phyloP scores from a whole-genome alignment of 2,329 filamentous ascomycete species.

The Didymella pomorum region DNA sequence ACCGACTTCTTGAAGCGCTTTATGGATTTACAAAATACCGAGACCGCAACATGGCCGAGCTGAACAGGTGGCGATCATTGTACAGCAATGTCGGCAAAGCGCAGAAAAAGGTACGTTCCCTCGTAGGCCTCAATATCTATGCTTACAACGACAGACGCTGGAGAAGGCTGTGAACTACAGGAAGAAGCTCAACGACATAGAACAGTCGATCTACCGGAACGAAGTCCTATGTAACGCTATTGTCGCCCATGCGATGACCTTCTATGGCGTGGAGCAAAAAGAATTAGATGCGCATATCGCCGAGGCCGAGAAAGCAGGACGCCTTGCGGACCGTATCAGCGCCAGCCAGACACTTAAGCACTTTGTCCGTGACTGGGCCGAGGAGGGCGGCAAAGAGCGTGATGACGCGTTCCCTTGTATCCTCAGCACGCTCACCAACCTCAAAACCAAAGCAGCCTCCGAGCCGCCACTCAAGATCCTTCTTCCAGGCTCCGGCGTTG shows the following conservation, averaged over 20 bases:
- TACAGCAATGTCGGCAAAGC: conserved; percentile 35
- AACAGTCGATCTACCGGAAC: conserved; percentile 57
- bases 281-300: conserved; percentile 58
- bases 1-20: conserved; percentile 33
- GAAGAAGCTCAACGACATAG: conserved; percentile 57
- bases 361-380: conserved; percentile 65
- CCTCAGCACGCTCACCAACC: conserved; percentile 32
- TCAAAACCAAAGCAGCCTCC: not conserved
- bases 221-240: conserved; percentile 58
- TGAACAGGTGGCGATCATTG: conserved; percentile 33
- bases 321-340: conserved; percentile 56
- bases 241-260: conserved; percentile 55
- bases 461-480: conserved; percentile 52
- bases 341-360: conserved; percentile 65
- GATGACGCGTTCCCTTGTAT: conserved; percentile 51
- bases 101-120: conserved; percentile 31
- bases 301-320: conserved; percentile 47
- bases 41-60: conserved; percentile 31
- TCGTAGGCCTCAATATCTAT: not conserved
- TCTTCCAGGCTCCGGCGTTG: conserved; percentile 63
- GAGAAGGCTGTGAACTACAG: conserved; percentile 31
- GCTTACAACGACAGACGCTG: conserved; percentile 23
- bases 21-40: conserved; percentile 30
- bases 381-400: conserved; percentile 58
- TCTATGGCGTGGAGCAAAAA: conserved; percentile 55